phyloP scores from a whole-genome alignment of 2,329 filamentous ascomycete genomes.

The Sporothrix schenckii region DNA sequence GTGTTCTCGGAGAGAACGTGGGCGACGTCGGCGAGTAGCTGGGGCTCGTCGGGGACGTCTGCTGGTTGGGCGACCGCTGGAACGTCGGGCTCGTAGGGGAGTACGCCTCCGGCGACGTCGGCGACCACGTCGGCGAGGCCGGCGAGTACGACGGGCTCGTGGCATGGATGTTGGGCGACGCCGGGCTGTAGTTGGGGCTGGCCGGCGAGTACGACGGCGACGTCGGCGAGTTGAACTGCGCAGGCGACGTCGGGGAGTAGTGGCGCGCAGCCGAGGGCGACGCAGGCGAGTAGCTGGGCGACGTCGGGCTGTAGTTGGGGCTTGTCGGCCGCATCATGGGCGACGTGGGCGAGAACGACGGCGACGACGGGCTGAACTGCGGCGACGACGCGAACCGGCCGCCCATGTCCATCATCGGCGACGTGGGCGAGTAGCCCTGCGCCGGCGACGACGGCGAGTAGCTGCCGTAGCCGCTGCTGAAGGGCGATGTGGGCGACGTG shows the following conservation, averaged over 20 bases:
- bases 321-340: constrained; percentile 60
- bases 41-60: constrained; percentile 66
- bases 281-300: constrained; percentile 65
- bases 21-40: constrained; percentile 70
- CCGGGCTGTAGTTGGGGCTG: constrained; percentile 72
- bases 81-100: constrained; percentile 66
- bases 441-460: constrained; percentile 80
- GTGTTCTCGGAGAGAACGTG: constrained; percentile 51
- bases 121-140: constrained; percentile 76
- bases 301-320: constrained; percentile 67
- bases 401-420: constrained; percentile 62
- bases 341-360: constrained; percentile 66
- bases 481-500: constrained; percentile 67
- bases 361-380: constrained; percentile 65
- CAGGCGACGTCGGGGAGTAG: constrained; percentile 72
- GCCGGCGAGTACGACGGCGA: constrained; percentile 74
- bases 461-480: constrained; percentile 59
- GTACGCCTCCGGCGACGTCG: constrained; percentile 68
- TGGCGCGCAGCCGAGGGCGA: constrained; percentile 60
- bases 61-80: constrained; percentile 57
- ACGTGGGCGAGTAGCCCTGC: constrained; percentile 76
- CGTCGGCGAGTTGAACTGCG: constrained; percentile 71
- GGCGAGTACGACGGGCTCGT: constrained; percentile 67
- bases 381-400: constrained; percentile 59
- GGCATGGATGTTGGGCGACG: constrained; percentile 60